phyloP scores from a whole-genome alignment of 139 green algal genomes.

The Chlorella vulgaris region DNA sequence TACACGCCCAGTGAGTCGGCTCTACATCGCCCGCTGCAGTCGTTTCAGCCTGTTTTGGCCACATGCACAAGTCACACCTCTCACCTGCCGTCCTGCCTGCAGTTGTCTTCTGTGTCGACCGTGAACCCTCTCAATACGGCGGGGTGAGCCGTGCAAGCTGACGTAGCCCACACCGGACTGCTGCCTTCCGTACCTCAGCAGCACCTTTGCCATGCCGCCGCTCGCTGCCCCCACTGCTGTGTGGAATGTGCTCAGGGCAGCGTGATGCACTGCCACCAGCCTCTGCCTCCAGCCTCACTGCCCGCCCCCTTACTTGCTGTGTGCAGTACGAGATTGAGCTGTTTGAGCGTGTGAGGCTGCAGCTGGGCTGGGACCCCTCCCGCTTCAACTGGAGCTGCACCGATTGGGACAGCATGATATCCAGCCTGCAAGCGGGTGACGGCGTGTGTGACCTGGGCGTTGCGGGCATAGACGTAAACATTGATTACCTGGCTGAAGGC shows the following conservation, averaged over 20 bases:
- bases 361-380: slow-evolving; percentile 1
- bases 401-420: slow-evolving; percentile 16
- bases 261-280: too few relatives aligned
- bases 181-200: too few relatives aligned
- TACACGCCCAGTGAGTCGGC: background rate
- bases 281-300: background rate
- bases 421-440: background rate
- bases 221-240: too few relatives aligned
- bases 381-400: slow-evolving; percentile 24
- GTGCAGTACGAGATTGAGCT: slow-evolving; percentile 12
- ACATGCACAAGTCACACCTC: background rate
- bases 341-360: slow-evolving; percentile 3
- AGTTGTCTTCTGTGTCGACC: slow-evolving; percentile 1
- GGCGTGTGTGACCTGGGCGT: slow-evolving; percentile 12
- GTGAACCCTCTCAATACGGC: background rate
- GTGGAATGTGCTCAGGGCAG: too few relatives aligned
- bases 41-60: background rate
- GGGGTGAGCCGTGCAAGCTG: too few relatives aligned
- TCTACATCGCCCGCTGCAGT: background rate
- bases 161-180: too few relatives aligned
- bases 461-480: background rate
- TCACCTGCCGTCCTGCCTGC: background rate
- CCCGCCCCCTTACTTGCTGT: background rate
- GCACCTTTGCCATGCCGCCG: too few relatives aligned
- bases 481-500: background rate